Conservation (phyloP, 352 stramenopile species). For the Phytophthora tentaculata region DNA sequence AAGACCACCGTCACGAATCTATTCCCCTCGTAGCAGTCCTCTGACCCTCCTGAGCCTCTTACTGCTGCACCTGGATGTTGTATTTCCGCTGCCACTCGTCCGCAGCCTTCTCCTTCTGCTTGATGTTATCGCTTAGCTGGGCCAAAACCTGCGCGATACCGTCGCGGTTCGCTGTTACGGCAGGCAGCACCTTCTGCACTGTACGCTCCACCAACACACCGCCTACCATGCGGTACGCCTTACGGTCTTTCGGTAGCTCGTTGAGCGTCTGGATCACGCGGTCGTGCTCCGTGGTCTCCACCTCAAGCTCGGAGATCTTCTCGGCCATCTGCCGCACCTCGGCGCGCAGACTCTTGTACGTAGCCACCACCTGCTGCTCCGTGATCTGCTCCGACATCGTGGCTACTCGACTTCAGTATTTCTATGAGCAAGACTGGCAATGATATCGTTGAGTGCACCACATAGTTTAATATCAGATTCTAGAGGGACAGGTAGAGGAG, state of each 20-base stretch:
- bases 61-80: slow-evolving; percentile 87
- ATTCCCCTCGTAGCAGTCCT: slow-evolving; percentile 14
- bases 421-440: too few relatives aligned
- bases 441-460: slow-evolving; percentile 18
- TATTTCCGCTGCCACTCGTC: slow-evolving; percentile 89
- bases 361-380: slow-evolving; percentile 87
- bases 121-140: slow-evolving; percentile 81
- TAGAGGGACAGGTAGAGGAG: slow-evolving; percentile 6
- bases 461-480: slow-evolving; percentile 15
- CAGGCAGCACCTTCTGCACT: slow-evolving; percentile 95
- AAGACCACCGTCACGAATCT: not conserved
- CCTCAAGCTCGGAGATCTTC: slow-evolving; percentile 87
- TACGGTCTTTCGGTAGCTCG: slow-evolving; percentile 70
- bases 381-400: slow-evolving; percentile 70
- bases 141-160: slow-evolving; percentile 77
- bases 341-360: slow-evolving; percentile 86
- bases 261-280: slow-evolving; percentile 85
- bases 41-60: slow-evolving; percentile 24
- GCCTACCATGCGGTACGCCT: slow-evolving; percentile 96
- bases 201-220: slow-evolving; percentile 97
- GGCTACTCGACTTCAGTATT: slow-evolving; percentile 14
- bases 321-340: slow-evolving; percentile 86
- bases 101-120: slow-evolving; percentile 84
- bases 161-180: slow-evolving; percentile 85
- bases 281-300: slow-evolving; percentile 86